These are phyloP conservation scores for Galeopsis tetrahit DNA, from an alignment of 257 asterid genomes.

Conservation along the genomic window DNA sequence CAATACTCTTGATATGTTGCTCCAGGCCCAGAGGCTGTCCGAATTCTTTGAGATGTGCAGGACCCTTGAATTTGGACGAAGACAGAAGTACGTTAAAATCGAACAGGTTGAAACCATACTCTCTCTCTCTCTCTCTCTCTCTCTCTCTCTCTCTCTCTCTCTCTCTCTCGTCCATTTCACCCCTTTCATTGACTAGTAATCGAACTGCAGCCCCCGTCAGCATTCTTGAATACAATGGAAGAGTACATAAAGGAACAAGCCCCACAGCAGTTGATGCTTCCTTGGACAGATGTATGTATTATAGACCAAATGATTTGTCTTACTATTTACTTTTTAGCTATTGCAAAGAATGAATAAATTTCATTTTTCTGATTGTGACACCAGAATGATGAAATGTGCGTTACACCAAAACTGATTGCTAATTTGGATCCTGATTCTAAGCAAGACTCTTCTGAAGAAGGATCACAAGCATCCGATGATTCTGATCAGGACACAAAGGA, in stretches of 20 bases:
- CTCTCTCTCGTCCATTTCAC: conserved; percentile 4
- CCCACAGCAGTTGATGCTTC: conserved; percentile 65
- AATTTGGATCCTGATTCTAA: conserved; percentile 41
- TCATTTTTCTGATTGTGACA: conserved; percentile 24
- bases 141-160: background rate
- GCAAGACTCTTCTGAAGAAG: conserved; percentile 24
- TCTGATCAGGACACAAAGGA: conserved; percentile 30
- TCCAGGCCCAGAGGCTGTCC: conserved; percentile 70
- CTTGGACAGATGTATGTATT: conserved; percentile 58
- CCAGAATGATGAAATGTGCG: conserved; percentile 46
- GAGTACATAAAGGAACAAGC: conserved; percentile 73
- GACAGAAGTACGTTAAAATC: conserved; percentile 71
- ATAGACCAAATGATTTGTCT: background rate
- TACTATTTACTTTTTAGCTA: background rate
- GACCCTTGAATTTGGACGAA: conserved; percentile 68
- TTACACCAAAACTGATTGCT: conserved; percentile 39
- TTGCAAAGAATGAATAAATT: background rate
- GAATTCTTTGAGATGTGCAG: conserved; percentile 81
- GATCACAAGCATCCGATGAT: conserved; percentile 38
- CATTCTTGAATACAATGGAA: conserved; percentile 74
- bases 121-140: background rate
- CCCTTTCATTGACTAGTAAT: conserved; percentile 28
- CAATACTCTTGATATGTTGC: conserved; percentile 21
- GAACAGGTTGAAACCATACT: conserved; percentile 53
- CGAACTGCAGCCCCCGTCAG: conserved; percentile 61